phyloP scores from a whole-genome alignment of 495 filamentous ascomycete species.

The Neurospora sp. region DNA sequence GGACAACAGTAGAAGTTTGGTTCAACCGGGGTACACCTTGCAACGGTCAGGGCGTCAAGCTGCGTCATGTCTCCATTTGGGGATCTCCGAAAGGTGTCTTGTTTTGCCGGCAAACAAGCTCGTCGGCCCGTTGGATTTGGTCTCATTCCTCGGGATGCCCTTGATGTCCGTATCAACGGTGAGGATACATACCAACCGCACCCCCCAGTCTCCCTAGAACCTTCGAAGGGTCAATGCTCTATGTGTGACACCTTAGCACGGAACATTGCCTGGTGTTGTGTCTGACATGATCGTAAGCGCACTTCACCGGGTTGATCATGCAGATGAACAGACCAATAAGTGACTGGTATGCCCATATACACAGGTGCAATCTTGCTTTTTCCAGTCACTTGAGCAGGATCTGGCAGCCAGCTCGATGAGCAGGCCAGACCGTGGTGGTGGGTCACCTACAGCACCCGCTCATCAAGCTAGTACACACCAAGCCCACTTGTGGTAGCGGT shows the following conservation, averaged over 20 bases:
- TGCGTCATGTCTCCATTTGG: background rate
- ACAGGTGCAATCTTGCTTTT: background rate
- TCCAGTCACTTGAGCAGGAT: background rate
- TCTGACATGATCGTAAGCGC: background rate
- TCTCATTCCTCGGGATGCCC: background rate
- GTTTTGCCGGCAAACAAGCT: background rate
- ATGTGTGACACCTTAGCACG: background rate
- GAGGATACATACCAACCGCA: background rate
- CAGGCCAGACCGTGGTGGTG: background rate
- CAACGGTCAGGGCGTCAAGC: background rate
- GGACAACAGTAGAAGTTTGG: background rate
- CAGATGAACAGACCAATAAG: background rate
- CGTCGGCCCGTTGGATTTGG: background rate
- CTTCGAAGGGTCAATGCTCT: background rate
- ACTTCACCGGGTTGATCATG: background rate
- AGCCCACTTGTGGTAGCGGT: background rate
- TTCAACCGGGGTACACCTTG: background rate
- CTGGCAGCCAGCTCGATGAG: background rate
- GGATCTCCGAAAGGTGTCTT: background rate
- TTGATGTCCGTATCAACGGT: background rate
- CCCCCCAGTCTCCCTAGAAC: background rate
- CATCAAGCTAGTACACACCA: background rate
- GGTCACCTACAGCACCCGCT: background rate
- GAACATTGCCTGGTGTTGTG: background rate
- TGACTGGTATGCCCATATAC: background rate